phyloP scores from a whole-genome alignment of 306 rosid genomes.

The Clitoria ternatea region DNA sequence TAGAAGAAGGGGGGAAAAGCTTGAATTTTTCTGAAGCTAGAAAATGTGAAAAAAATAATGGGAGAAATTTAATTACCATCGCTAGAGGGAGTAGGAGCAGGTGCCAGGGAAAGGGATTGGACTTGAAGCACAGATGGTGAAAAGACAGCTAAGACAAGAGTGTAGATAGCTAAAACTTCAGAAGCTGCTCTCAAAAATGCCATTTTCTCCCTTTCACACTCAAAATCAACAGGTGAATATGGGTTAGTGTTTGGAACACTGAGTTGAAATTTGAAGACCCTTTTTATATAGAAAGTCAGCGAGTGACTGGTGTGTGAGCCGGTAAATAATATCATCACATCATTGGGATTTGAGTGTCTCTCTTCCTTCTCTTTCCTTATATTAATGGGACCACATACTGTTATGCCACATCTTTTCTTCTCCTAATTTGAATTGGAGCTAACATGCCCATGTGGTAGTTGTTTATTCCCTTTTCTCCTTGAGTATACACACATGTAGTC shows the following conservation, averaged over 20 bases:
- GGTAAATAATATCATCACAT: background rate
- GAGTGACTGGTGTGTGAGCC: background rate
- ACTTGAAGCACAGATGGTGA: slow-evolving; percentile 36
- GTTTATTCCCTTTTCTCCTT: background rate
- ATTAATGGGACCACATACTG: slow-evolving; percentile 15
- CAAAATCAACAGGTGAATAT: background rate
- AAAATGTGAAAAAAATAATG: background rate
- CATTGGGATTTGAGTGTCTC: background rate
- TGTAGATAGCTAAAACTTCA: slow-evolving; percentile 26
- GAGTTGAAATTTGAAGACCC: background rate
- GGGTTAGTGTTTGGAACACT: background rate
- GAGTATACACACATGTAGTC: no score
- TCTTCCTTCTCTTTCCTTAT: background rate
- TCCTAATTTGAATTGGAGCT: background rate
- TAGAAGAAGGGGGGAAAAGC: background rate
- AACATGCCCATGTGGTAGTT: slow-evolving; percentile 24
- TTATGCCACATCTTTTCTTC: background rate
- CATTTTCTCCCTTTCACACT: slow-evolving; percentile 26
- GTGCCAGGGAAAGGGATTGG: slow-evolving; percentile 41
- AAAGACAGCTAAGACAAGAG: slow-evolving; percentile 40
- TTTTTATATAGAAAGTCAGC: background rate
- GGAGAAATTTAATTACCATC: slow-evolving; percentile 59
- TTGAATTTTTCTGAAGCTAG: background rate
- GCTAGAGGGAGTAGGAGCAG: slow-evolving; percentile 57
- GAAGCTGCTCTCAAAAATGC: slow-evolving; percentile 27